Base-by-base conservation (phyloP, 1,284 basidiomycete species). In the Singerocomus rubriflavus region DNA sequence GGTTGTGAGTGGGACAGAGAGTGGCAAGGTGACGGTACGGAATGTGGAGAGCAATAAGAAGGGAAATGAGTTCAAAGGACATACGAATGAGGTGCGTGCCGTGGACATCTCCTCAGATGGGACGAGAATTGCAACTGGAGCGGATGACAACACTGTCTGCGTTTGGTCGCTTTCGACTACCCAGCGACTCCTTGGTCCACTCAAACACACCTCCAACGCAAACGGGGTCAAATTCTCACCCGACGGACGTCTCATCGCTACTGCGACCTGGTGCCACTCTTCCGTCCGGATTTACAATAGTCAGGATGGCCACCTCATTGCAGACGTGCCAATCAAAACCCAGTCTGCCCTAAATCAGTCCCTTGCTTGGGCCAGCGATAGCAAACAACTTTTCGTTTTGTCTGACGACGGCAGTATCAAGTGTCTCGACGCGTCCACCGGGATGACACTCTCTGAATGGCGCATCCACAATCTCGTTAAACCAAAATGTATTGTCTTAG, bases 21-120 rank as follows among this genome's bases (percentile, higher is more conserved):
- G n/a, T 10, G 33, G 44, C 10, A 0, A 3, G 13, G 21, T 48
- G 21, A 35, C 12, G 2, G 43, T 53, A 5, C 48, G 51, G 51
- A 13, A 29, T 16, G 14, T 34, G 5, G n/a, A 14, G 12, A 34
- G 12, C 21, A 12, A 27, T 17, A 3, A 21, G 12, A 43, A 52
- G 14, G 25, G 14, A 16, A 21, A 2, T 17, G 27, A 35, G 13
- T 31, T 52, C 14, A 10, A 3, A 13, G 25, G 2, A 13, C 50
- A 50, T 30, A 21, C 2, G 21, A 21, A 21, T 21, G 21, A 2
- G 5, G 35, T 50, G 26, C 4, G 11, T 2, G 48, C 48, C 2
- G 36, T 50, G 12, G 51, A 52, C 14, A 6, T 52, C 11, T 52
- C 51, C 0, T 37, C 44, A 1, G 44, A 52, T 5, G 30, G 29